Evolutionary conservation across 345 rosid genomes (phyloP).

Genomic region (Durio zibethinus): DNA sequence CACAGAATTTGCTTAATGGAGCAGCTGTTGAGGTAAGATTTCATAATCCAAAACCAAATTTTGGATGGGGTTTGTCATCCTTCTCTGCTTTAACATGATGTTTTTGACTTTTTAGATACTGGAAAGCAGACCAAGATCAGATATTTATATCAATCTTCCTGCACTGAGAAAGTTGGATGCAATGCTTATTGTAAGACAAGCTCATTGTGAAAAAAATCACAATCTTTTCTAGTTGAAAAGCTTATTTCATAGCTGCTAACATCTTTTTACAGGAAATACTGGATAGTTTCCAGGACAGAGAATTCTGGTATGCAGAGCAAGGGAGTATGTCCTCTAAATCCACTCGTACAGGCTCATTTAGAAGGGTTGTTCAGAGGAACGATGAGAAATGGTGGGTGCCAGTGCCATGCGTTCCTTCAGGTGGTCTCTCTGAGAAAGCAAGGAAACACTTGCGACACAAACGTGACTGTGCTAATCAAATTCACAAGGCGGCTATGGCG

Average conservation of each 20-base stretch:
- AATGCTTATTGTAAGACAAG: slow-evolving; percentile 66
- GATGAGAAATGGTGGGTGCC: slow-evolving; percentile 99
- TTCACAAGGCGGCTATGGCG: slow-evolving; percentile 96
- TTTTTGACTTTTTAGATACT: slow-evolving; percentile 49
- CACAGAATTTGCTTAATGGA: slow-evolving; percentile 56
- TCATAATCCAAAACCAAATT: not conserved
- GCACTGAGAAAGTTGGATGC: slow-evolving; percentile 82
- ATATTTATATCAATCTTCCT: slow-evolving; percentile 78
- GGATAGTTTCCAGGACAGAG: slow-evolving; percentile 69
- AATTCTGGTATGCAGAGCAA: slow-evolving; percentile 93
- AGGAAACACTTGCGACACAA: slow-evolving; percentile 64
- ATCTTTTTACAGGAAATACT: slow-evolving; percentile 63
- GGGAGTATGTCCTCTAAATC: slow-evolving; percentile 76
- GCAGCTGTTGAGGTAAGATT: slow-evolving; percentile 59
- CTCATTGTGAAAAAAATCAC: not conserved
- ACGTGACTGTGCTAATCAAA: slow-evolving; percentile 73
- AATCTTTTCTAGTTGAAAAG: not conserved
- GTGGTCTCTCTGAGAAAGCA: slow-evolving; percentile 75
- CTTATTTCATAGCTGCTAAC: not conserved
- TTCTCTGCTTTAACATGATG: slow-evolving; percentile 2
- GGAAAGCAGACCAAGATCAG: slow-evolving; percentile 69
- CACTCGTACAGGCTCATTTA: slow-evolving; percentile 63
- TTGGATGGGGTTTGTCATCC: not conserved
- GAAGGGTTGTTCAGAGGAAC: slow-evolving; percentile 65
- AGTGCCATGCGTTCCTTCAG: slow-evolving; percentile 71